Conservation (phyloP, 106 monocot genomes). For the Amphibolis antarctica region DNA sequence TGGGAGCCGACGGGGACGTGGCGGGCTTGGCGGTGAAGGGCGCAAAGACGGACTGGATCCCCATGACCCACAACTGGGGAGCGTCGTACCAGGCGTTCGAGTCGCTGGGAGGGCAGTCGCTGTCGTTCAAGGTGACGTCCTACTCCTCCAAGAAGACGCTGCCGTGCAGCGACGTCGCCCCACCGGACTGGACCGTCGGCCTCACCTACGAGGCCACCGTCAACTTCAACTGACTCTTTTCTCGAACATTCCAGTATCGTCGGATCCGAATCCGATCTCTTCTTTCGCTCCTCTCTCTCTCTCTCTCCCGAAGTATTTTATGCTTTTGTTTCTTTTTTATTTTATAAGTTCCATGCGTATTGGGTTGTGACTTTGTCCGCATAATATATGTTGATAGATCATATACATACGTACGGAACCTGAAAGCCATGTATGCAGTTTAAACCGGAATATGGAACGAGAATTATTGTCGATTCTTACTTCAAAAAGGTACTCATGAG, state of each 20-base stretch:
- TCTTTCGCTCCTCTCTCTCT: too few relatives aligned
- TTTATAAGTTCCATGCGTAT: too few relatives aligned
- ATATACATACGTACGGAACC: too few relatives aligned
- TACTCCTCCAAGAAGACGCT: conserved; percentile 43
- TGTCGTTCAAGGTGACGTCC: conserved; percentile 57
- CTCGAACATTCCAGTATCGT: neutral
- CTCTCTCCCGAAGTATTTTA: too few relatives aligned
- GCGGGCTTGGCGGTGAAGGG: conserved; percentile 48
- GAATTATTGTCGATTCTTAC: too few relatives aligned
- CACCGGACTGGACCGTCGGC: conserved; percentile 43
- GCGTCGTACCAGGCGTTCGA: conserved; percentile 62
- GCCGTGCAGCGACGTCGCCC: conserved; percentile 45
- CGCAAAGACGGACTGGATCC: conserved; percentile 31
- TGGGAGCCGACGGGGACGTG: conserved; percentile 59
- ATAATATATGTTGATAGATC: too few relatives aligned
- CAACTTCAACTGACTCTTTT: conserved; percentile 20
- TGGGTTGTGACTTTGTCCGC: too few relatives aligned
- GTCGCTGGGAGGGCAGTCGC: conserved; percentile 22
- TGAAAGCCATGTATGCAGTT: too few relatives aligned
- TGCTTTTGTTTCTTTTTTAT: too few relatives aligned
- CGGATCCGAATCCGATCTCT: too few relatives aligned
- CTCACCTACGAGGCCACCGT: conserved; percentile 36
- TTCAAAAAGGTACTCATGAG: too few relatives aligned
- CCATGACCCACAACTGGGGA: conserved; percentile 85
- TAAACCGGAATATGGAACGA: too few relatives aligned